These are phyloP conservation scores for Phytophthora gonapodyides DNA, from an alignment of 352 stramenopile genomes.

Conservation along the genomic window DNA sequence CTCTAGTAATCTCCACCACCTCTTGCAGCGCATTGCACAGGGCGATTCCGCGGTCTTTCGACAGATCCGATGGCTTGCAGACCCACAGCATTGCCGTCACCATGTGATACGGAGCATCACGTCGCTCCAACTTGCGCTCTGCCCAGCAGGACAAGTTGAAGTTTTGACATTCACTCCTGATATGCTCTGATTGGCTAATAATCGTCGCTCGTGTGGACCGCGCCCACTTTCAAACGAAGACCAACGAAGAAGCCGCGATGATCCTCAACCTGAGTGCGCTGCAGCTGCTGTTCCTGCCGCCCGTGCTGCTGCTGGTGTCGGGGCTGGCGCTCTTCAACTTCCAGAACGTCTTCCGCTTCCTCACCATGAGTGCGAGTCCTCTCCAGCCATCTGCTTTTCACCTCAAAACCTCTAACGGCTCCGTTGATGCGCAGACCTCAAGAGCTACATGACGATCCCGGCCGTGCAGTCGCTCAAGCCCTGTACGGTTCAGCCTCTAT, in stretches of 20 bases:
- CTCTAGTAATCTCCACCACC: too few relatives aligned
- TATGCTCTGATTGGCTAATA: too few relatives aligned
- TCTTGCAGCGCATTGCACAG: too few relatives aligned
- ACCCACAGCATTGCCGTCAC: too few relatives aligned
- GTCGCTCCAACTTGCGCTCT: too few relatives aligned
- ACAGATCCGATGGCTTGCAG: too few relatives aligned
- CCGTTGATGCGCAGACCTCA: constrained; percentile 45
- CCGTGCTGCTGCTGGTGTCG: constrained; percentile 66
- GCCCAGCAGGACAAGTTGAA: too few relatives aligned
- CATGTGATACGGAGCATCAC: too few relatives aligned
- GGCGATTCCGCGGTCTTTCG: too few relatives aligned
- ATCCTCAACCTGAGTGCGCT: constrained; percentile 53
- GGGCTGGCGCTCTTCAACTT: constrained; percentile 81
- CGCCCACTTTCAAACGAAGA: constrained; percentile 9
- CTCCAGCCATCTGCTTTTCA: background rate
- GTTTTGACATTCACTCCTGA: too few relatives aligned
- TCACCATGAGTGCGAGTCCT: constrained; percentile 57
- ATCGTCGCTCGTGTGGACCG: too few relatives aligned
- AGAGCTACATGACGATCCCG: constrained; percentile 71
- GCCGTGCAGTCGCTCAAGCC: constrained; percentile 58
- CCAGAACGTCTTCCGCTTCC: constrained; percentile 72
- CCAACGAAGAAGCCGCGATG: constrained; percentile 26
- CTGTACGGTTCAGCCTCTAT: constrained; percentile 36
- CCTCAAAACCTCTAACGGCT: constrained; percentile 5
- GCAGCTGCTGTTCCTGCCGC: constrained; percentile 74